A percentile compares a stretch with the other conserved stretches of the same genome.
Evolutionary conservation across 2,329 filamentous ascomycete genomes (phyloP).

Genomic region (Calonectria leucothoes): DNA sequence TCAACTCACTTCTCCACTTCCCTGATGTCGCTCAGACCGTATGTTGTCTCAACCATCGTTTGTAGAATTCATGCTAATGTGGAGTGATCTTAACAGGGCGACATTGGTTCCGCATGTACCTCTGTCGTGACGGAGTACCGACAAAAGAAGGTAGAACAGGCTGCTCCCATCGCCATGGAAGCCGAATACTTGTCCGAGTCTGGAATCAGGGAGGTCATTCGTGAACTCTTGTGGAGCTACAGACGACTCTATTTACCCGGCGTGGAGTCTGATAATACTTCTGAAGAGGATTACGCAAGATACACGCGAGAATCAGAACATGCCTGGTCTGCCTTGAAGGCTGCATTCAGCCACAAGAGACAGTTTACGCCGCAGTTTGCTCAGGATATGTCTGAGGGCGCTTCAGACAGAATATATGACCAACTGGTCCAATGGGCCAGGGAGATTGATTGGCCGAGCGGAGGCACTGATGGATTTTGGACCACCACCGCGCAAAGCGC

Average conservation of each 20-base stretch:
- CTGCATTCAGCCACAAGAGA: constrained; percentile 46
- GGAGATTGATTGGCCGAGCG: constrained; percentile 46
- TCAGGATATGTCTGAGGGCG: constrained; percentile 42
- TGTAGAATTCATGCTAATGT: rapidly evolving
- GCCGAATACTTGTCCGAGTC: constrained; percentile 45
- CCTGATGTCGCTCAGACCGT: constrained; percentile 43
- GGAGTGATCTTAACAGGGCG: constrained; percentile 25
- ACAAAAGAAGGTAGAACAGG: constrained; percentile 40
- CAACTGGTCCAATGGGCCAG: constrained; percentile 43
- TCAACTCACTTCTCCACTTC: constrained; percentile 49
- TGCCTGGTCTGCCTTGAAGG: constrained; percentile 53
- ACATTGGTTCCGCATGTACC: constrained; percentile 48
- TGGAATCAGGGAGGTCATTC: constrained; percentile 43
- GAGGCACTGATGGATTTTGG: constrained; percentile 42
- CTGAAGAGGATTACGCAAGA: constrained; percentile 39
- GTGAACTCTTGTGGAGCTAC: constrained; percentile 47
- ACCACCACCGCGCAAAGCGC: constrained; percentile 42
- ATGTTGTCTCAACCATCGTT: neutral
- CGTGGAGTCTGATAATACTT: constrained; percentile 31
- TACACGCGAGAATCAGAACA: constrained; percentile 48
- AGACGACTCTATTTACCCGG: constrained; percentile 42
- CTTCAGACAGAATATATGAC: constrained; percentile 35
- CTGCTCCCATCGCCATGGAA: constrained; percentile 44
- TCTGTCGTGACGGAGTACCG: constrained; percentile 50
- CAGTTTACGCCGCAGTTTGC: constrained; percentile 37